phyloP scores from a whole-genome alignment of 2,329 filamentous ascomycete genomes.

The Fusarium sp. region DNA sequence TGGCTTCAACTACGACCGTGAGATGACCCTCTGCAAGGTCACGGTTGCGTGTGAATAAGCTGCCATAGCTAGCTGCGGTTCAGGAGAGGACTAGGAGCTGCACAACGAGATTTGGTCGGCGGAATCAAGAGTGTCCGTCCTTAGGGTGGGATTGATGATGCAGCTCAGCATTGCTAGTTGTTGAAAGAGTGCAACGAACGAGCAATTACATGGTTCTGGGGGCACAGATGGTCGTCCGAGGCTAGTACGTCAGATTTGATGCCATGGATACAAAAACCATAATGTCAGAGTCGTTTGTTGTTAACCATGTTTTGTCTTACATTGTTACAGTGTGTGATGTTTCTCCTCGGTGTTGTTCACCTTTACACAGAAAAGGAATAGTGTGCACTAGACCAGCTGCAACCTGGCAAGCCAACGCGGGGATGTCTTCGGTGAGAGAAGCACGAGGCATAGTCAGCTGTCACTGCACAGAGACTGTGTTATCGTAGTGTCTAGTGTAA shows the following conservation, averaged over 20 bases:
- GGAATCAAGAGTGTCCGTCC: too few species aligned
- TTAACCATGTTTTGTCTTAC: neutral
- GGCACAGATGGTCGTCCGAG: too few species aligned
- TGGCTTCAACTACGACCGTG: neutral
- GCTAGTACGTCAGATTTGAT: neutral
- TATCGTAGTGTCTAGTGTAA: constrained; percentile 8
- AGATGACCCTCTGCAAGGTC: neutral
- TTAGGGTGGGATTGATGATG: too few species aligned
- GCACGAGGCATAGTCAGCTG: constrained; percentile 34
- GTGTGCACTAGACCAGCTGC: neutral
- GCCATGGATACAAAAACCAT: neutral
- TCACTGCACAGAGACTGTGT: constrained; percentile 16
- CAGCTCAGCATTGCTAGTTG: too few species aligned
- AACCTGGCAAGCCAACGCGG: constrained; percentile 19
- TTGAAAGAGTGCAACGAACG: too few species aligned
- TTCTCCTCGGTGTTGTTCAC: constrained; percentile 3
- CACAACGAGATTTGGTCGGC: too few species aligned
- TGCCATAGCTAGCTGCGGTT: too few species aligned
- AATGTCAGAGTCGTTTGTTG: neutral
- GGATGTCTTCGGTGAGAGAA: constrained; percentile 21
- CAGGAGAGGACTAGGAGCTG: too few species aligned
- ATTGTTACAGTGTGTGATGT: neutral
- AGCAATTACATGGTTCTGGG: too few species aligned
- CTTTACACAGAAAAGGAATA: constrained; percentile 26
- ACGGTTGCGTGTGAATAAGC: neutral